Conservation (phyloP, 2,329 filamentous ascomycete species). For the Clarireedia hainanense region DNA sequence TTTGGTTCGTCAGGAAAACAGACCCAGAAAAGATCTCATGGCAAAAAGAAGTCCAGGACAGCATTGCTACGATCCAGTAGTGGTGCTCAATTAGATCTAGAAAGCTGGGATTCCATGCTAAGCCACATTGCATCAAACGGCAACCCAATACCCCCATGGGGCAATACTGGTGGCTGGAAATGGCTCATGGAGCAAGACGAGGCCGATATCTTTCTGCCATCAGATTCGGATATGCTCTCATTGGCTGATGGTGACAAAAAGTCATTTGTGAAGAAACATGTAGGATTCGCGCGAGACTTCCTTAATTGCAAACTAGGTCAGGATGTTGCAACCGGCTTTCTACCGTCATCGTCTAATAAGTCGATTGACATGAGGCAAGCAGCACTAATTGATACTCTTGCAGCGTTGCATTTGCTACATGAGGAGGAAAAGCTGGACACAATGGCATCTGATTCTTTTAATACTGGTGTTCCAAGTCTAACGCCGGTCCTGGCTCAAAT, state of each 20-base stretch:
- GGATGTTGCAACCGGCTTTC: slow-evolving; percentile 43
- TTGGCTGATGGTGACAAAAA: slow-evolving; percentile 41
- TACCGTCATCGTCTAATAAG: slow-evolving; percentile 51
- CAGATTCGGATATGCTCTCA: slow-evolving; percentile 10
- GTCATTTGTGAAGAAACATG: slow-evolving; percentile 43
- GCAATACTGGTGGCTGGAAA: slow-evolving; percentile 58
- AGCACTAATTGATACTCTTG: slow-evolving; percentile 57
- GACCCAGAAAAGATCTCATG: slow-evolving; percentile 29
- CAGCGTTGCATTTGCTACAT: slow-evolving; percentile 76
- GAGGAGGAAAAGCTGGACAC: slow-evolving; percentile 83
- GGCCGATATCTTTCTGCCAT: slow-evolving; percentile 17
- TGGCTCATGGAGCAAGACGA: slow-evolving; percentile 56
- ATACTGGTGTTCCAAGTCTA: slow-evolving; percentile 42
- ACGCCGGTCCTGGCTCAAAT: slow-evolving; percentile 75
- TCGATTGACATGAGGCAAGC: slow-evolving; percentile 50
- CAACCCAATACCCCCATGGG: slow-evolving; percentile 41
- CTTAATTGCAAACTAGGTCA: slow-evolving; percentile 51
- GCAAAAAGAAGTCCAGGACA: slow-evolving; percentile 32
- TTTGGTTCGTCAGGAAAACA: slow-evolving; percentile 38
- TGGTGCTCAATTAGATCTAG: slow-evolving; percentile 31
- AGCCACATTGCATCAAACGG: slow-evolving; percentile 32
- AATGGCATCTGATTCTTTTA: slow-evolving; percentile 40
- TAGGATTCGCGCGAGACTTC: slow-evolving; percentile 57
- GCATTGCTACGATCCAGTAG: slow-evolving; percentile 41
- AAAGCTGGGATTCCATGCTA: slow-evolving; percentile 41